Percentiles rank a stretch among this genome's conserved stretches.
Evolutionary conservation across 192 early-diverging fungal species (phyloP).

Genomic region (Linnemannia hyalina): DNA sequence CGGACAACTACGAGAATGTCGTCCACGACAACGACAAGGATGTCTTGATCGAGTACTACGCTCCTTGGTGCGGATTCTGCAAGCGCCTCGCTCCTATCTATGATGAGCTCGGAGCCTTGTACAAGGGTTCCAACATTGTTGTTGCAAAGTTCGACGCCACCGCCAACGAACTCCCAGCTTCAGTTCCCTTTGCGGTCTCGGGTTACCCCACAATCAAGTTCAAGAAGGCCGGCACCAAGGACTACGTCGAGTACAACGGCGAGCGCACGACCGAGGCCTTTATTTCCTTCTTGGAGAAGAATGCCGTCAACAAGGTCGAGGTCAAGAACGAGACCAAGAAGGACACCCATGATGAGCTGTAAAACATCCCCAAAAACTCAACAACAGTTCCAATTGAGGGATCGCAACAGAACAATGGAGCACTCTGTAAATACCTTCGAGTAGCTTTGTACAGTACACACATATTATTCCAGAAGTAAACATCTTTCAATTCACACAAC

Average conservation of each 20-base stretch:
- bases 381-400: not conserved
- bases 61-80: constrained; percentile 87
- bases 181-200: constrained; percentile 71
- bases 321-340: not conserved
- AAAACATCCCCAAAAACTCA: not conserved
- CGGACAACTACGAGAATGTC: constrained; percentile 81
- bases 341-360: constrained; percentile 1
- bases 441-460: constrained; percentile 8
- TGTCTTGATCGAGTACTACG: constrained; percentile 93
- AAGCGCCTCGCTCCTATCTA: constrained; percentile 76
- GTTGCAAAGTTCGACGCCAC: constrained; percentile 95
- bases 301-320: constrained; percentile 66
- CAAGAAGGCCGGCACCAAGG: constrained; percentile 59
- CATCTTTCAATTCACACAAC: not conserved
- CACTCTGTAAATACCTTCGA: not conserved
- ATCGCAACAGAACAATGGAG: not conserved
- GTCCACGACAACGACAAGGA: constrained; percentile 83
- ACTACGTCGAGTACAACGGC: constrained; percentile 83
- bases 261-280: constrained; percentile 84
- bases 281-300: constrained; percentile 80
- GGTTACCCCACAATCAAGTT: constrained; percentile 95
- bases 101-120: constrained; percentile 70
- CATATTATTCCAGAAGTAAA: not conserved
- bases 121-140: constrained; percentile 77
- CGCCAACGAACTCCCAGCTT: constrained; percentile 87